phyloP scores from a whole-genome alignment of 208 protist species.

The Wallacemonas sp. region DNA sequence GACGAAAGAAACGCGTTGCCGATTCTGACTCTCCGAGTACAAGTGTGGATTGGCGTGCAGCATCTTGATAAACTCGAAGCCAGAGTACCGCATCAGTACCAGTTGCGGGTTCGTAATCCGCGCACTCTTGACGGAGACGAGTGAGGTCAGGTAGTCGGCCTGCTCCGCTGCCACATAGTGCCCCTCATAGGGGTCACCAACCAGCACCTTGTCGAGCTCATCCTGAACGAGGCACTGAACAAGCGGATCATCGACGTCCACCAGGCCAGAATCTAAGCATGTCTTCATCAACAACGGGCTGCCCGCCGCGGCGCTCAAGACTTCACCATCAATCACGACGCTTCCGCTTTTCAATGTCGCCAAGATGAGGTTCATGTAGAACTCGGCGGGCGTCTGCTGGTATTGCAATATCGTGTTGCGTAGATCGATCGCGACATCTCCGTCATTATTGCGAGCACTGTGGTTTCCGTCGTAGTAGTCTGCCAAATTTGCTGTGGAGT shows the following conservation, averaged over 20 bases:
- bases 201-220: slow-evolving; percentile 65
- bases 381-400: slow-evolving; percentile 56
- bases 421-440: slow-evolving; percentile 72
- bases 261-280: slow-evolving; percentile 59
- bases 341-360: slow-evolving; percentile 68
- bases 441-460: slow-evolving; percentile 14
- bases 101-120: slow-evolving; percentile 66
- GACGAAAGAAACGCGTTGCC: slow-evolving; percentile 23
- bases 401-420: slow-evolving; percentile 73
- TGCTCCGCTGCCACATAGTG: slow-evolving; percentile 46
- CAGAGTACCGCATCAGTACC: slow-evolving; percentile 69
- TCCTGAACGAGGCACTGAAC: slow-evolving; percentile 69
- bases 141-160: slow-evolving; percentile 59
- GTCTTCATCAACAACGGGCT: slow-evolving; percentile 61
- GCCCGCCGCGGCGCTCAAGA: slow-evolving; percentile 53
- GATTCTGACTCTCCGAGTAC: slow-evolving; percentile 24
- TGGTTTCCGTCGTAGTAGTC: slow-evolving; percentile 18
- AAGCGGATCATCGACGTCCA: slow-evolving; percentile 48
- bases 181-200: slow-evolving; percentile 41
- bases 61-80: slow-evolving; percentile 82
- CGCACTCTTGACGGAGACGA: slow-evolving; percentile 56
- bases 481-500: background rate
- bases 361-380: slow-evolving; percentile 85
- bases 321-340: slow-evolving; percentile 52
- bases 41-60: slow-evolving; percentile 75